Evolutionary conservation across 331 rosid genomes (phyloP).

Genomic region (Malus hybrid): DNA sequence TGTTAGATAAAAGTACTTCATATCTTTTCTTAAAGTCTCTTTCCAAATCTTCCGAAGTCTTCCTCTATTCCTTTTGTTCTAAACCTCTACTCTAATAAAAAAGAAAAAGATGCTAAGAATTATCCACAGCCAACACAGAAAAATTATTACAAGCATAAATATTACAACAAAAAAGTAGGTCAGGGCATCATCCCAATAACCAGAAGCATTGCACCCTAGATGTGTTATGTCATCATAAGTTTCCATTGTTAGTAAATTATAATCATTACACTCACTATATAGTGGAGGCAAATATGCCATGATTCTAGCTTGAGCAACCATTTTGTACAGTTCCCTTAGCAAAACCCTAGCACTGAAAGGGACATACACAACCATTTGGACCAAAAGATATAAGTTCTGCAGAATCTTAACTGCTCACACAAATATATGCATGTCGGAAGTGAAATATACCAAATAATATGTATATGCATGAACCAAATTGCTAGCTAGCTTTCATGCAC

Average conservation of each 20-base stretch:
- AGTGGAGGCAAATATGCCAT: slow-evolving; percentile 17
- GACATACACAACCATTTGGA: slow-evolving; percentile 4
- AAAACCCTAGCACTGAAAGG: slow-evolving; percentile 16
- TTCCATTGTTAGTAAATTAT: slow-evolving; percentile 14
- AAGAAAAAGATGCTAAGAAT: neutral
- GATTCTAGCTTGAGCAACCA: slow-evolving; percentile 26
- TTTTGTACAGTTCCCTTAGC: slow-evolving; percentile 6
- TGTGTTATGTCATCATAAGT: neutral
- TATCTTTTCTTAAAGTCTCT: too few relatives aligned
- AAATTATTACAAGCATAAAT: neutral
- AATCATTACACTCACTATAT: slow-evolving; percentile 4
- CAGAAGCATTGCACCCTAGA: slow-evolving; percentile 34
- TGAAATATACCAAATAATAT: neutral
- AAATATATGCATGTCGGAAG: neutral
- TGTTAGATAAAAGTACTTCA: too few relatives aligned
- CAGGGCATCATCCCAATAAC: neutral
- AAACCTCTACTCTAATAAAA: too few relatives aligned
- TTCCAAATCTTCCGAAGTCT: too few relatives aligned
- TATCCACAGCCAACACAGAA: neutral
- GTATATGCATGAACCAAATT: neutral
- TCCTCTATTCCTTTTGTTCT: neutral
- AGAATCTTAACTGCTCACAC: neutral
- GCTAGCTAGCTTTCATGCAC: slow-evolving; percentile 1
- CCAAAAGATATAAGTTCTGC: neutral
- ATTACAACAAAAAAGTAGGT: slow-evolving; percentile 2